Evolutionary conservation across 768 basidiomycete species (phyloP), one percentile per base, ranked within the genome.

Genomic region (Boletus speciosus): DNA sequence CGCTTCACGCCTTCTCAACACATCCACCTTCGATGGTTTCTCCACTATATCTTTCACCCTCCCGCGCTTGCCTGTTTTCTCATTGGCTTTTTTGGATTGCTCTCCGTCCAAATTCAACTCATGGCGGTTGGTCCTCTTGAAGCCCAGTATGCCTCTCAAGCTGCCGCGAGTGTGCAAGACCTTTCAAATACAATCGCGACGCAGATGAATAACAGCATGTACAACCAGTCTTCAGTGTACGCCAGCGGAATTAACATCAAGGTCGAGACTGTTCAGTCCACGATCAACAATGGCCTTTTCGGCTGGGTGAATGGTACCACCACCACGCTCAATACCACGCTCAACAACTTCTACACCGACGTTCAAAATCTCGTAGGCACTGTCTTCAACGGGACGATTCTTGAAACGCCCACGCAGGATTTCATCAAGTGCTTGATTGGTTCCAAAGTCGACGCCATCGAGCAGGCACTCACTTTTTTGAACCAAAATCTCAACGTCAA

Each of bases 251-350:
- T 94, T 64, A 99, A 98, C 60, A 64, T 62, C 19, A 87, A 82
- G 31, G 83, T 98, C 21, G 79, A 82, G 46, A 61, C 61, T 34
- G 77, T 92, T 46, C 90, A 98, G 73, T 76, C 75, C 37, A 81
- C 83, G 6, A 82, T 98, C 70, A 92, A 98, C 67, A 74, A 91
- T 38, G 89, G 88, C 25, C 72, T 98, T 43, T 96, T 98, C 58
- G 93, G 94, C 10, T 98, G 95, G 95, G 86, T 98, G 46, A 93
- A 98, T 62, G 80, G 77, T 16, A 96, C 96, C 8, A 96, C 93
- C 1, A 84, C 83, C 4, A 84, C 86, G 6, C 79, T 99, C 49
- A 99, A 99, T 70, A 74, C 76, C 61, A 97, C 96, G 4, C 74
- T 99, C 63, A 86, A 82, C 66, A 78, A 77, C 43, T 96, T 99